Evolutionary conservation across 2,329 filamentous ascomycete genomes (phyloP), one percentile per base, ranked within the genome.

Genomic region (Neopestalotiopsis clavispora): DNA sequence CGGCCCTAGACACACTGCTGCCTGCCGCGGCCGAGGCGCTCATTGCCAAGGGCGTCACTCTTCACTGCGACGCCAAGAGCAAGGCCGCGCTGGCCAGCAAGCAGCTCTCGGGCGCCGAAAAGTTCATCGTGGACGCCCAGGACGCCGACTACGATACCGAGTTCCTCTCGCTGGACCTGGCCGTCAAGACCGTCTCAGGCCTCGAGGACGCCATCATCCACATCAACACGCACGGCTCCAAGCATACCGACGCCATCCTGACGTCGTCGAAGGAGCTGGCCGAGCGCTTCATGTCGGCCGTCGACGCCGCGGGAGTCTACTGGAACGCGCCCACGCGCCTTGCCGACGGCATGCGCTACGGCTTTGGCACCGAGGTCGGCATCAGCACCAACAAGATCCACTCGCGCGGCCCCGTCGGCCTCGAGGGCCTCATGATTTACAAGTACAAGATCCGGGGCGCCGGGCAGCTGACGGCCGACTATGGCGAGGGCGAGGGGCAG

Each of bases 311-410:
- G 0, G 95, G 95, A 66, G 95, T 95, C 20, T 99, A 97, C 86
- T 98, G 95, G 94, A 99, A 99, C 79, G 93, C 94, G 7, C 97
- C 94, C 30, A 97, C 94, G 9, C 89, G 96, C 65, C 95, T 99
- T 83, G 94, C 95, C 5, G 96, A 99, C 79, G 96, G 96, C 7
- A 98, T 97, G 92, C 88, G 96, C 57, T 98, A 97, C 79, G 96
- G 96, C 7, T 99, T 99, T 81, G 96, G 96, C 62, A 98, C 96
- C 0, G 96, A 99, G 82, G 96, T 99, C 30, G 96, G 96, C 67
- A 98, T 99, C 81, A 97, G 93, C 83, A 99, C 96, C 64, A 99
- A 98, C 85, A 99, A 98, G 85, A 97, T 99, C 72, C 96, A 99
- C 79, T 93, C 94, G 1, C 86, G 96, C 65, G 96, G 96, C 0